Evolutionary conservation across 306 rosid genomes (phyloP).

Genomic region (Acacia acuminata): DNA sequence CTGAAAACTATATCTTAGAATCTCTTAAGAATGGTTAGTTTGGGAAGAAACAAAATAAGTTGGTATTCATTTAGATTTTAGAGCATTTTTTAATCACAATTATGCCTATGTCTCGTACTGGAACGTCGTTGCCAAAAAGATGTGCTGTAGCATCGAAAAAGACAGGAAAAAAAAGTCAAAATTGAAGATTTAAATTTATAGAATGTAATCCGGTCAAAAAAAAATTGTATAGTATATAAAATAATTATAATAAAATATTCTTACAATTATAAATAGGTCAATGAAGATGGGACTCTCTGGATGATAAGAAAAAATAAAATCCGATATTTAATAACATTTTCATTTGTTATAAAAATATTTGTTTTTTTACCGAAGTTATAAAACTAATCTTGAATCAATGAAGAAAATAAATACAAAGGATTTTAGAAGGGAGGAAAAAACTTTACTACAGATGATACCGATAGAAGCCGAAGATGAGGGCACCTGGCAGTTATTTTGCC

Average conservation of each 20-base stretch:
- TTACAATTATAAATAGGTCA: not conserved
- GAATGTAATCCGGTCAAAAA: not conserved
- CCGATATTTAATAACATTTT: not conserved
- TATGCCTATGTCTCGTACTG: not conserved
- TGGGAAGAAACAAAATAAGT: not conserved
- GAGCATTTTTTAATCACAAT: not conserved
- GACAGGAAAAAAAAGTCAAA: not conserved
- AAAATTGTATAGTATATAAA: not conserved
- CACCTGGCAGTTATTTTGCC: conserved; percentile 16
- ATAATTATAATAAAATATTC: not conserved
- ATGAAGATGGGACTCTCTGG: not conserved
- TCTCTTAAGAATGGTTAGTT: not conserved
- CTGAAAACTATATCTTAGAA: not conserved
- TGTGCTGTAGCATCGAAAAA: not conserved
- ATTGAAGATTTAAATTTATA: not conserved
- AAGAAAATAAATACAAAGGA: not conserved
- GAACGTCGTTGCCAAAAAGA: too few relatives aligned
- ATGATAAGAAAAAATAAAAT: not conserved
- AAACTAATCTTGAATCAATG: not conserved
- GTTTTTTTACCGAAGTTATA: too few relatives aligned
- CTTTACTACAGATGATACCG: not conserved
- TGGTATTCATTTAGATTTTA: not conserved
- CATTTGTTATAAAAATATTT: not conserved
- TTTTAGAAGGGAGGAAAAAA: not conserved
- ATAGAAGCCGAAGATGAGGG: not conserved